Evolutionary conservation across 2,329 filamentous ascomycete species (phyloP).

Genomic region (Tolypocladium amazonense): DNA sequence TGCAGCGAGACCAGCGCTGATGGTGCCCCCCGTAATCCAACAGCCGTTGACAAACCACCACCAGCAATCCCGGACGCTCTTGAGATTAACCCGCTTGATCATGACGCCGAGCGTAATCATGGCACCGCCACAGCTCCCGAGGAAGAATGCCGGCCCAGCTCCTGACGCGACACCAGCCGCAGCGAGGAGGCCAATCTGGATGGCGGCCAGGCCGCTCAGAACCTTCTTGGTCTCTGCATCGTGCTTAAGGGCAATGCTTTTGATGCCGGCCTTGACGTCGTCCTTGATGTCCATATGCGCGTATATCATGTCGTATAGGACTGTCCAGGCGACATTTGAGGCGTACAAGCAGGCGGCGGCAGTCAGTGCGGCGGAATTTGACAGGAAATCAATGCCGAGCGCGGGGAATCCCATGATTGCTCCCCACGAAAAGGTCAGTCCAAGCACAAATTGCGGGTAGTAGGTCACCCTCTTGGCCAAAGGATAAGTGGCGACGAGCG

Average conservation of each 20-base stretch:
- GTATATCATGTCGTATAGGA: conserved; percentile 88
- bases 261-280: conserved; percentile 77
- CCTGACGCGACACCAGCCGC: conserved; percentile 58
- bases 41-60: conserved; percentile 69
- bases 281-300: conserved; percentile 87
- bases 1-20: conserved; percentile 45
- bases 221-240: conserved; percentile 68
- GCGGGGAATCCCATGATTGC: conserved; percentile 82
- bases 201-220: conserved; percentile 55
- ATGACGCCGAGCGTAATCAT: conserved; percentile 50
- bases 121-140: conserved; percentile 56
- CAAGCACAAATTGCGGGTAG: conserved; percentile 77
- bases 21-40: conserved; percentile 55
- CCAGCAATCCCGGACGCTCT: conserved; percentile 58
- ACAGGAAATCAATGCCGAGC: conserved; percentile 64
- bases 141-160: conserved; percentile 58
- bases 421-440: conserved; percentile 81
- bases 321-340: conserved; percentile 76
- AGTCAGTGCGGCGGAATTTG: conserved; percentile 48
- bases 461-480: conserved; percentile 78
- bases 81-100: conserved; percentile 57
- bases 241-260: conserved; percentile 75
- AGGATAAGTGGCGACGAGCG: conserved; percentile 67
- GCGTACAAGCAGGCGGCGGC: conserved; percentile 62
- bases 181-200: conserved; percentile 59